Percentiles rank a stretch among this genome's conserved stretches.
phyloP scores from a whole-genome alignment of 176 grass and related monocot genomes.

The Phyllostachys edulis region DNA sequence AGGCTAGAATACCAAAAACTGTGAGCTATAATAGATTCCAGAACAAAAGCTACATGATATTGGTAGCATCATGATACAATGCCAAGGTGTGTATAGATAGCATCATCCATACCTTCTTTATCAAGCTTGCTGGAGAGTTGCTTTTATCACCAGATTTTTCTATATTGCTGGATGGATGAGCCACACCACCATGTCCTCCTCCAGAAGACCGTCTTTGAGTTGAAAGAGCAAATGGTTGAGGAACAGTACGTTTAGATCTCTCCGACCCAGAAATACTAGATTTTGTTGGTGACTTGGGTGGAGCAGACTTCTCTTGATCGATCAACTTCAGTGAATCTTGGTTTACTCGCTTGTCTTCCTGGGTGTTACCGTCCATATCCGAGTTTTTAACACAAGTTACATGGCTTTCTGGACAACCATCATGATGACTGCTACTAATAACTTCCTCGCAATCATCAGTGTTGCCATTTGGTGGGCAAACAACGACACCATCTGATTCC shows the following conservation, averaged over 20 bases:
- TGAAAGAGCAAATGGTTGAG: conserved; percentile 60
- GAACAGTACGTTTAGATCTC: conserved; percentile 50
- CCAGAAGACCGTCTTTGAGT: conserved; percentile 57
- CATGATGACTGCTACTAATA: conserved; percentile 34
- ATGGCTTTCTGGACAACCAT: conserved; percentile 36
- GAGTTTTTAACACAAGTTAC: conserved; percentile 31
- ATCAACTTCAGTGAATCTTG: conserved; percentile 54
- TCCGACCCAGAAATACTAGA: conserved; percentile 42
- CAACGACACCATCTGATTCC: conserved; percentile 60
- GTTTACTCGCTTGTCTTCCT: conserved; percentile 54
- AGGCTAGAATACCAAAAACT: neutral
- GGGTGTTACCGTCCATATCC: conserved; percentile 25
- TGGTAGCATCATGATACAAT: neutral
- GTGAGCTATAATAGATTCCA: neutral
- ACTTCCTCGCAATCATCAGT: conserved; percentile 32
- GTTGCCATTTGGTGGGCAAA: conserved; percentile 44
- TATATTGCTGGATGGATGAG: conserved; percentile 35
- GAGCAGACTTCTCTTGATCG: conserved; percentile 41
- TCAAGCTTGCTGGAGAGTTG: conserved; percentile 32
- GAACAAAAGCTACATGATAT: conserved; percentile 19
- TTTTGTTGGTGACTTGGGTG: conserved; percentile 45
- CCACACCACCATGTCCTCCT: conserved; percentile 29
- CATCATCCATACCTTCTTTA: conserved; percentile 37
- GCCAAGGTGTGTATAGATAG: neutral
- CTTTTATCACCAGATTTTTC: conserved; percentile 48